A percentile compares a stretch with the other conserved stretches of the same genome.
Evolutionary conservation across 805 yeast species (phyloP).

Genomic region (Metschnikowia sp.): DNA sequence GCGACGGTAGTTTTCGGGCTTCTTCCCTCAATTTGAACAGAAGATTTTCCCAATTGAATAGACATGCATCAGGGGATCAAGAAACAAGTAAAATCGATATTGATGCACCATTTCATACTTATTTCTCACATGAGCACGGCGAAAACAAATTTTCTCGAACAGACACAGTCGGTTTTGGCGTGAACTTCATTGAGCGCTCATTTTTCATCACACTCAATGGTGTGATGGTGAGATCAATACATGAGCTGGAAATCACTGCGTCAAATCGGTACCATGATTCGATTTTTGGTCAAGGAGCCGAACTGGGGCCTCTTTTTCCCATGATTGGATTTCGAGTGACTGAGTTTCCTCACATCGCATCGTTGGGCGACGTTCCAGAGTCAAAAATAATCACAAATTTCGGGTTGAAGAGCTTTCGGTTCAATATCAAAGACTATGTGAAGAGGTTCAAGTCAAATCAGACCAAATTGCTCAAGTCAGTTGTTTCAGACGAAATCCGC

Average conservation of each 20-base stretch:
- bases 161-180: constrained; percentile 82
- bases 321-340: constrained; percentile 18
- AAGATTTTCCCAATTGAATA: constrained; percentile 30
- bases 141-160: constrained; percentile 39
- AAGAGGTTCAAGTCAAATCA: constrained; percentile 36
- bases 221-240: constrained; percentile 26
- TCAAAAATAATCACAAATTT: constrained; percentile 48
- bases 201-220: constrained; percentile 86
- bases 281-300: constrained; percentile 24
- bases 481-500: constrained; percentile 10
- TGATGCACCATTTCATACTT: constrained; percentile 34
- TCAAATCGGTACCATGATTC: constrained; percentile 39
- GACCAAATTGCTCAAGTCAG: not conserved
- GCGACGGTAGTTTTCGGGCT: constrained; percentile 28
- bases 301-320: constrained; percentile 14
- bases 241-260: constrained; percentile 12
- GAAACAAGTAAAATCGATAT: constrained; percentile 35
- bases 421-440: constrained; percentile 57
- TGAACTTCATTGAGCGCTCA: constrained; percentile 59
- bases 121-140: constrained; percentile 8
- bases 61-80: constrained; percentile 25
- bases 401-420: constrained; percentile 54
- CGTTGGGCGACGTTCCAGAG: constrained; percentile 9
- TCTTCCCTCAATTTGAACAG: constrained; percentile 36
- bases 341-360: constrained; percentile 2